Percentiles rank a stretch among this genome's conserved stretches.
Conservation (phyloP, 495 filamentous ascomycete genomes). For the Aspergillus indologenus region DNA sequence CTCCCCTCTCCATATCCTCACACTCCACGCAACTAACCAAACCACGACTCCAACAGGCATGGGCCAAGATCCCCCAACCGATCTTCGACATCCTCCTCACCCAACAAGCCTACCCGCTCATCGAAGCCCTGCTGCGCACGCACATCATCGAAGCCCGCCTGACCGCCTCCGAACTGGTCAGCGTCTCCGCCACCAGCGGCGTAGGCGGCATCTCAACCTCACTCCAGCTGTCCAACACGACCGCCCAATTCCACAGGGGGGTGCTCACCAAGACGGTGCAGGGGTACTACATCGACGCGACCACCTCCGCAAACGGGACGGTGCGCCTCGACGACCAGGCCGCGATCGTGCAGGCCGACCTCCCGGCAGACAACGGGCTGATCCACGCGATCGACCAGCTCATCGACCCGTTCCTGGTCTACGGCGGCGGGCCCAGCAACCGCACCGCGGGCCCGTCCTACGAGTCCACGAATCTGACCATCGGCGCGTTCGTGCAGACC, state of each 20-base stretch:
- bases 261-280: neutral
- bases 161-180: neutral
- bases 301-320: neutral
- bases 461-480: neutral
- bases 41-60: no score
- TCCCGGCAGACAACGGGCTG: neutral
- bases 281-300: neutral
- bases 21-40: no score
- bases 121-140: neutral
- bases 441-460: neutral
- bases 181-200: neutral
- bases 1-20: no score
- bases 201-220: neutral
- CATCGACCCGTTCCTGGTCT: neutral
- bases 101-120: neutral
- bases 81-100: conserved; percentile 1
- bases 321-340: neutral
- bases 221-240: neutral
- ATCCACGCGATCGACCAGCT: neutral
- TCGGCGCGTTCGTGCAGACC: neutral
- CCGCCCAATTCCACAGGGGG: neutral
- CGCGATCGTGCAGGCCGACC: neutral
- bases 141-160: neutral
- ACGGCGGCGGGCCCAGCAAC: neutral
- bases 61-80: neutral